Evolutionary conservation across 345 rosid species (phyloP).

Genomic region (Citrus australasica): DNA sequence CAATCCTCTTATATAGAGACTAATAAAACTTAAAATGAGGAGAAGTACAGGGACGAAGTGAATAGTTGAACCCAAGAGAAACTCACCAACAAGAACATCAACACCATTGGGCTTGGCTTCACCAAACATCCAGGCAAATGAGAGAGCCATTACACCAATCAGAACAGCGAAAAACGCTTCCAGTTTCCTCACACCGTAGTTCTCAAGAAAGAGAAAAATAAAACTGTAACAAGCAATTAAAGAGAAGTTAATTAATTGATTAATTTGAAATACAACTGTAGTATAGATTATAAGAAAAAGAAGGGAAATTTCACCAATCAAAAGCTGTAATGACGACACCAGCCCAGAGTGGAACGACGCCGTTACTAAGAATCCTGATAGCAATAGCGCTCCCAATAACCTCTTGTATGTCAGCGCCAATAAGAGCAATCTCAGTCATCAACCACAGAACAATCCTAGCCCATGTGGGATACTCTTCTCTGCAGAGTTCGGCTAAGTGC

Average conservation of each 20-base stretch:
- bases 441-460: slow-evolving; percentile 72
- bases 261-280: too few species aligned
- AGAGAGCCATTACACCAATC: slow-evolving; percentile 74
- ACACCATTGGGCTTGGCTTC: slow-evolving; percentile 72
- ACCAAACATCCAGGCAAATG: slow-evolving; percentile 97
- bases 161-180: slow-evolving; percentile 85
- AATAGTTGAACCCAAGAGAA: too few species aligned
- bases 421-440: slow-evolving; percentile 87
- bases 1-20: too few species aligned
- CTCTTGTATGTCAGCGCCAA: slow-evolving; percentile 92
- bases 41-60: too few species aligned
- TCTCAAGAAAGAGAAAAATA: slow-evolving; percentile 84
- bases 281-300: too few species aligned
- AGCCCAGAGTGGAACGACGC: slow-evolving; percentile 76
- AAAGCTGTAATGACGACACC: slow-evolving; percentile 83
- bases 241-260: too few species aligned
- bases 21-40: too few species aligned
- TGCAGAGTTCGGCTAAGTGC: slow-evolving; percentile 89
- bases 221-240: slow-evolving; percentile 53
- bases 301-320: slow-evolving; percentile 87
- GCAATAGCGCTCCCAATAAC: slow-evolving; percentile 97
- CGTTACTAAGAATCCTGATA: slow-evolving; percentile 71
- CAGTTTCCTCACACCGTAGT: slow-evolving; percentile 84
- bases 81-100: slow-evolving; percentile 78
- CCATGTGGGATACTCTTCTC: slow-evolving; percentile 90